phyloP scores from a whole-genome alignment of 2,329 filamentous ascomycete genomes.

The Nemania diffusa region DNA sequence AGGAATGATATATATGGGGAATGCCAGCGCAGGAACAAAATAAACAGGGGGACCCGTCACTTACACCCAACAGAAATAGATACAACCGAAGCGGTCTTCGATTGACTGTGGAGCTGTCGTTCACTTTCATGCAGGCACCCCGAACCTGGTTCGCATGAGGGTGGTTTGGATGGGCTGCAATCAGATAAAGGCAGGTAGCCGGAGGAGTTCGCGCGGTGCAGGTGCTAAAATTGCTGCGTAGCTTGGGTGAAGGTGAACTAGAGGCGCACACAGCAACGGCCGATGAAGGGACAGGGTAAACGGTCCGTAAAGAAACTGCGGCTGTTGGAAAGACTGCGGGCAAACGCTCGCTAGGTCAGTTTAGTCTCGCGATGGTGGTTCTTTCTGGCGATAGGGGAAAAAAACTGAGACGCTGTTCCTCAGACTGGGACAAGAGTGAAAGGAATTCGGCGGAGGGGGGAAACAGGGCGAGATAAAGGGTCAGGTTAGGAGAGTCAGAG shows the following conservation, averaged over 20 bases:
- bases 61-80: conserved; percentile 31
- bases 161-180: conserved; percentile 51
- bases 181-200: conserved; percentile 52
- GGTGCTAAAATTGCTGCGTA: conserved; percentile 46
- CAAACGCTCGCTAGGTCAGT: conserved; percentile 40
- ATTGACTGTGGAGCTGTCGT: conserved; percentile 49
- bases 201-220: conserved; percentile 47
- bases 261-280: conserved; percentile 36
- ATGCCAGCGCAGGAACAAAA: conserved; percentile 32
- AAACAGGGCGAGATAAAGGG: conserved; percentile 45
- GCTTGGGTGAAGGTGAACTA: conserved; percentile 41
- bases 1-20: conserved; percentile 37
- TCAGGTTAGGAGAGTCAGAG: conserved; percentile 34
- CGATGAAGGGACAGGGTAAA: conserved; percentile 36
- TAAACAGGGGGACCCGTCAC: conserved; percentile 22
- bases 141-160: conserved; percentile 59
- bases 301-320: conserved; percentile 39
- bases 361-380: conserved; percentile 14
- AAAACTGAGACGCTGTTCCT: conserved; percentile 50
- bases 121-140: conserved; percentile 57
- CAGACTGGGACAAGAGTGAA: conserved; percentile 40
- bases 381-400: conserved; percentile 26
- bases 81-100: conserved; percentile 35
- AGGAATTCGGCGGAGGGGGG: conserved; percentile 39
- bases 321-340: conserved; percentile 42